phyloP scores from a whole-genome alignment of 768 basidiomycete genomes.

The Kwoniella pini region DNA sequence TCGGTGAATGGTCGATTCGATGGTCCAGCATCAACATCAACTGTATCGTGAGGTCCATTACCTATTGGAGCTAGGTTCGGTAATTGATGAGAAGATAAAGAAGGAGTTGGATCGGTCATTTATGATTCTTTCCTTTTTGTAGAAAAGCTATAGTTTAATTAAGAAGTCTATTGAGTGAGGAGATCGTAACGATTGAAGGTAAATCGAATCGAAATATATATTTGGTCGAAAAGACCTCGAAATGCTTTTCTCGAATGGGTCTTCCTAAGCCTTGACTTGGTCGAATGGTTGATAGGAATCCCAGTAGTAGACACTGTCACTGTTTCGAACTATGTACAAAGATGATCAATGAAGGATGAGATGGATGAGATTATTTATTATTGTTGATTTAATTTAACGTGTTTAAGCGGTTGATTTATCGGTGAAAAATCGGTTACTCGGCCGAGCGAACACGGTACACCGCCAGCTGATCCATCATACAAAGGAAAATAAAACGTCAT shows the following conservation, averaged over 20 bases:
- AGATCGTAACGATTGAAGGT: too few species aligned
- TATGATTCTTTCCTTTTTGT: neutral
- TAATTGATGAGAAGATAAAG: conserved; percentile 10
- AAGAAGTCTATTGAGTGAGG: neutral
- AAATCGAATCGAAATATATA: too few species aligned
- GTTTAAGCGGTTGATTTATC: neutral
- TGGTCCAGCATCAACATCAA: conserved; percentile 2
- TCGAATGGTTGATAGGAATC: too few species aligned
- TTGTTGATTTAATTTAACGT: neutral
- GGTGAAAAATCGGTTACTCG: neutral
- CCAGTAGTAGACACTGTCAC: too few species aligned
- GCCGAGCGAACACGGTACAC: neutral
- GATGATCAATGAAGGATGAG: too few species aligned
- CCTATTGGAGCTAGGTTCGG: conserved; percentile 23
- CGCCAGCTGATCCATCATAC: too few species aligned
- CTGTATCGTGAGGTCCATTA: conserved; percentile 1
- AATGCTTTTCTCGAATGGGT: too few species aligned
- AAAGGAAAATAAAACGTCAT: neutral
- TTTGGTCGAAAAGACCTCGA: too few species aligned
- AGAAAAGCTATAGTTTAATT: neutral
- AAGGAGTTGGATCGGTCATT: conserved; percentile 4
- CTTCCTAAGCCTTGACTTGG: too few species aligned
- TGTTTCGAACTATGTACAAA: too few species aligned
- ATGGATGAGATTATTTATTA: neutral
- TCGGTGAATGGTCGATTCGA: conserved; percentile 65